Conservation (phyloP, 805 yeast species). For the Wickerhamomyces subpelliculosus region DNA sequence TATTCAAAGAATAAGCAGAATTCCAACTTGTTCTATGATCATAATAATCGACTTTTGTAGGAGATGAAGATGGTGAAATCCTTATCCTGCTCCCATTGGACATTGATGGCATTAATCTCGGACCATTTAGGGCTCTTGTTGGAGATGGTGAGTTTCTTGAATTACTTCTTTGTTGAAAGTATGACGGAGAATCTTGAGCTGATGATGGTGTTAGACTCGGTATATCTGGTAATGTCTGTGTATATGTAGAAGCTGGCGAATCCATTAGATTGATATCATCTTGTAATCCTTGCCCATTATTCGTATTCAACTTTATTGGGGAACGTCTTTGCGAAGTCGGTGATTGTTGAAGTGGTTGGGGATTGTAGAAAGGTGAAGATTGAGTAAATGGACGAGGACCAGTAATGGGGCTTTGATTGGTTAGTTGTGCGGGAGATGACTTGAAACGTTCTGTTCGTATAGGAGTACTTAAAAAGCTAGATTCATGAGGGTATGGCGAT, state of each 20-base stretch:
- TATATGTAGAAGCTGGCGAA: not conserved
- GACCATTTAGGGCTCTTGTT: slow-evolving; percentile 14
- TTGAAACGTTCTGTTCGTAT: not conserved
- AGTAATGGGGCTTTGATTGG: too few relatives aligned
- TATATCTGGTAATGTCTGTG: not conserved
- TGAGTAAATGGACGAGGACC: not conserved
- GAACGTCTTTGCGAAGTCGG: too few relatives aligned
- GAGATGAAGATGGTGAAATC: slow-evolving; percentile 18
- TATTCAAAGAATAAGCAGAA: slow-evolving; percentile 18
- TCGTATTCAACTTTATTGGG: not conserved
- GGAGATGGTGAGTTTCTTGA: slow-evolving; percentile 14
- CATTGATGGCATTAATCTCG: slow-evolving; percentile 13
- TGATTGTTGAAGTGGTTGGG: slow-evolving; percentile 1
- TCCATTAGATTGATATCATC: not conserved
- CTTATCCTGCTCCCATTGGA: slow-evolving; percentile 1
- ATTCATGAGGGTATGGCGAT: slow-evolving; percentile 3
- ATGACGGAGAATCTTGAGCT: not conserved
- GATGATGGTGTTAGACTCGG: not conserved
- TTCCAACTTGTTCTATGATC: slow-evolving; percentile 23
- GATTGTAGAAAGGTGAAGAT: slow-evolving; percentile 1
- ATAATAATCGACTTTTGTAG: slow-evolving; percentile 16
- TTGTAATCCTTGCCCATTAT: not conserved
- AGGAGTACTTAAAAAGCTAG: not conserved
- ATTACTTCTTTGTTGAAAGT: not conserved
- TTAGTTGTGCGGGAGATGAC: not conserved